These are phyloP conservation scores for Jasminum sambac DNA, from an alignment of 257 asterid genomes.

Conservation along the genomic window DNA sequence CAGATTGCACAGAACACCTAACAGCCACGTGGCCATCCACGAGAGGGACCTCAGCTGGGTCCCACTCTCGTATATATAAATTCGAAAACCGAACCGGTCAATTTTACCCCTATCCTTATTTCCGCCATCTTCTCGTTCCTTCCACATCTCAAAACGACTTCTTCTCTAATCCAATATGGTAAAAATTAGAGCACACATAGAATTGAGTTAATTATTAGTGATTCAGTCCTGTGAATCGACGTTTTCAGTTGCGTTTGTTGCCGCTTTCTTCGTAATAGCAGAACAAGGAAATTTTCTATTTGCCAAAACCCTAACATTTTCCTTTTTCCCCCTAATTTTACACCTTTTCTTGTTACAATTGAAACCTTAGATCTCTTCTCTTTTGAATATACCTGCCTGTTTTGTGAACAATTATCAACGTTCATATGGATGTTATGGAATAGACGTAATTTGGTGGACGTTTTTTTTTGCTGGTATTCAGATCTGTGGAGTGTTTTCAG, in stretches of 20 bases:
- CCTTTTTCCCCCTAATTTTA: constrained; percentile 5
- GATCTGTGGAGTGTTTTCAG: constrained; percentile 41
- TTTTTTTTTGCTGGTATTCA: constrained; percentile 13
- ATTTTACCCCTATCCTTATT: constrained; percentile 25
- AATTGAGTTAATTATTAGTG: neutral
- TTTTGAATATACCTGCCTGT: neutral
- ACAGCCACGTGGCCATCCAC: constrained; percentile 39
- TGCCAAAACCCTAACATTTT: constrained; percentile 51
- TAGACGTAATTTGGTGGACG: neutral
- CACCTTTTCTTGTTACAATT: neutral
- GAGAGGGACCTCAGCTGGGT: constrained; percentile 40
- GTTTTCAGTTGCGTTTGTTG: constrained; percentile 61
- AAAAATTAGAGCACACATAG: neutral
- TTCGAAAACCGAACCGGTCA: constrained; percentile 23
- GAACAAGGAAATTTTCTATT: constrained; percentile 8
- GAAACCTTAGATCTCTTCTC: constrained; percentile 55
- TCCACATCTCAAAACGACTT: constrained; percentile 35
- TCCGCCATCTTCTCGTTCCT: constrained; percentile 44
- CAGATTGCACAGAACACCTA: constrained; percentile 6
- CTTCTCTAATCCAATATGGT: constrained; percentile 12
- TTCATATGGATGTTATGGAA: neutral
- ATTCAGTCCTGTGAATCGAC: constrained; percentile 48
- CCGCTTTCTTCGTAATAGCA: constrained; percentile 49
- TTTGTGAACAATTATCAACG: neutral
- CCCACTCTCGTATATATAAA: constrained; percentile 36